phyloP scores from a whole-genome alignment of 2,329 filamentous ascomycete species.

The Sporothrix globosa region DNA sequence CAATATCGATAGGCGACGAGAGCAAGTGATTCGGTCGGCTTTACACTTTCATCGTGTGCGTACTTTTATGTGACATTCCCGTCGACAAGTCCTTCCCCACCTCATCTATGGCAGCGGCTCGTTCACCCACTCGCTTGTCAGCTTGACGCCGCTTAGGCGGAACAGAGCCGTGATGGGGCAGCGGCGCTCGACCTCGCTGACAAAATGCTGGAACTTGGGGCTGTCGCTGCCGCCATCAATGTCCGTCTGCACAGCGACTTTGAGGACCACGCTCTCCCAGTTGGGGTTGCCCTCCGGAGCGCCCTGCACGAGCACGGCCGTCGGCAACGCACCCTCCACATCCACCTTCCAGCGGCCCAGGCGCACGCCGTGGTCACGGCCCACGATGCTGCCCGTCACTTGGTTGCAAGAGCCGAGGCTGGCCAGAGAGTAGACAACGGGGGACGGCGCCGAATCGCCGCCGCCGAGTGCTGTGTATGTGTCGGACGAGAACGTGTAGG shows the following conservation, averaged over 20 bases:
- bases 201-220: constrained; percentile 26
- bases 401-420: constrained; percentile 29
- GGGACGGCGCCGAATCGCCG: constrained; percentile 20
- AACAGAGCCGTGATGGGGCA: constrained; percentile 30
- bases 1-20: too few relatives aligned
- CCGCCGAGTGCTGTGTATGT: constrained; percentile 27
- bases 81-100: too few relatives aligned
- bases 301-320: constrained; percentile 24
- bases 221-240: not conserved
- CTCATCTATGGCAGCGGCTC: constrained; percentile 19
- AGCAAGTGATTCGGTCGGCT: too few relatives aligned
- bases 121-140: constrained; percentile 26
- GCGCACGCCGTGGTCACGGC: constrained; percentile 20
- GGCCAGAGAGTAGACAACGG: constrained; percentile 27
- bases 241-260: constrained; percentile 26
- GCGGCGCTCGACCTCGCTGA: constrained; percentile 29
- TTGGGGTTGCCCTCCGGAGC: constrained; percentile 26
- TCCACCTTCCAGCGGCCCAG: constrained; percentile 28
- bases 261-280: constrained; percentile 25
- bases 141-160: constrained; percentile 21
- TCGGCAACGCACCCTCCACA: constrained; percentile 28
- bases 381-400: constrained; percentile 28
- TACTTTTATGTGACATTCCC: too few relatives aligned
- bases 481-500: constrained; percentile 26
- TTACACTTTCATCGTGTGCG: too few relatives aligned